A percentile compares a stretch with the other conserved stretches of the same genome.
phyloP scores from a whole-genome alignment of 176 grass and related monocot species.

The Oryza australiensis region DNA sequence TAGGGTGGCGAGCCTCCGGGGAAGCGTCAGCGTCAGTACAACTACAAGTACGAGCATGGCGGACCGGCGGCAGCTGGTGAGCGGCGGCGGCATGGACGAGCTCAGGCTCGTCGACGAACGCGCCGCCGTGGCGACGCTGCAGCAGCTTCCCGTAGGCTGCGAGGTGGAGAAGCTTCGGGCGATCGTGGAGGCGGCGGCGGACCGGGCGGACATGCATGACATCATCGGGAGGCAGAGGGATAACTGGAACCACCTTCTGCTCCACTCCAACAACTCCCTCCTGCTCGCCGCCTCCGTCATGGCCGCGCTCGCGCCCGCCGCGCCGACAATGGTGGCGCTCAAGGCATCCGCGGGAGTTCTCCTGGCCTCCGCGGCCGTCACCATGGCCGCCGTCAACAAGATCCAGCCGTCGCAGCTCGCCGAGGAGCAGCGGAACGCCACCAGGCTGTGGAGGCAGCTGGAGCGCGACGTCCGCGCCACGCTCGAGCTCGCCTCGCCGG shows the following conservation, averaged over 20 bases:
- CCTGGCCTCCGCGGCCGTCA: slow-evolving; percentile 26
- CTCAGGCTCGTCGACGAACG: neutral
- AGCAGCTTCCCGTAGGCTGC: neutral
- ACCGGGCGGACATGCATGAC: slow-evolving; percentile 63
- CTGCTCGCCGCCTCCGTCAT: slow-evolving; percentile 43
- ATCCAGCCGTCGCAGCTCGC: slow-evolving; percentile 74
- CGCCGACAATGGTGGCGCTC: neutral
- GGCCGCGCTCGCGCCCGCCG: slow-evolving; percentile 40
- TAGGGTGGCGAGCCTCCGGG: too few species aligned
- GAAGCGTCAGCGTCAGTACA: too few species aligned
- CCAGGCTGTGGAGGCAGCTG: slow-evolving; percentile 48
- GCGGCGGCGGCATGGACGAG: neutral
- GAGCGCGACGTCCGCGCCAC: slow-evolving; percentile 32
- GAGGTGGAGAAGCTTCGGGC: slow-evolving; percentile 41
- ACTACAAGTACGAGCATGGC: too few species aligned
- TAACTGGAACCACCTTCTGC: slow-evolving; percentile 78
- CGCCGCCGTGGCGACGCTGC: too few species aligned
- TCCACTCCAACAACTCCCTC: slow-evolving; percentile 61
- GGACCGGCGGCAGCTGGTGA: neutral
- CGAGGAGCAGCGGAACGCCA: slow-evolving; percentile 69
- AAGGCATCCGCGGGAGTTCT: slow-evolving; percentile 30
- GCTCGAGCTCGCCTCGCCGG: neutral
- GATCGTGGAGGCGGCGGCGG: slow-evolving; percentile 50
- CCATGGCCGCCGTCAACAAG: slow-evolving; percentile 49
- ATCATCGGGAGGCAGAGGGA: slow-evolving; percentile 63